phyloP scores from a whole-genome alignment of 2,329 filamentous ascomycete genomes.

The Colletotrichum theobromicola region DNA sequence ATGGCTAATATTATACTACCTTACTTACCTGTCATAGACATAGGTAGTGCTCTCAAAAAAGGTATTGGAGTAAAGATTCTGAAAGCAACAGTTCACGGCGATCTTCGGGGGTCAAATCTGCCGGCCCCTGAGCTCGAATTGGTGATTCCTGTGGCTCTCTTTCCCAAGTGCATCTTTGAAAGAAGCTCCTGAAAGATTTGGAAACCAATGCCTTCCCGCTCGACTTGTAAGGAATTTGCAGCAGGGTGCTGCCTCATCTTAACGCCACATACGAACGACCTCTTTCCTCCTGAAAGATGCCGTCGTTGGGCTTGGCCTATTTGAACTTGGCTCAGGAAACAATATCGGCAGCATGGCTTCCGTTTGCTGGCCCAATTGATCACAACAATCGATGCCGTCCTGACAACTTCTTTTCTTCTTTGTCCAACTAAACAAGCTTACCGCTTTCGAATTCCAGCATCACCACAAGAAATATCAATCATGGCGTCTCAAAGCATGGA shows the following conservation, averaged over 20 bases:
- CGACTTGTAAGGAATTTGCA: neutral
- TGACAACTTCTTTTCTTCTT: neutral
- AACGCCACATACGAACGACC: accelerated
- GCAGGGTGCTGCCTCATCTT: neutral
- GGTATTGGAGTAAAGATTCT: neutral
- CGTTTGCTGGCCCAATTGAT: no score
- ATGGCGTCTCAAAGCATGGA: neutral
- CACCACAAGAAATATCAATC: neutral
- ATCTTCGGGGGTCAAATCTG: neutral
- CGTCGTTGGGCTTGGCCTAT: neutral
- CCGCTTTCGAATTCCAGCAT: neutral
- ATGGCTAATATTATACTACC: neutral
- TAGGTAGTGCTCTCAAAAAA: neutral
- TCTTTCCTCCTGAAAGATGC: neutral
- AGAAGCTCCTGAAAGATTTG: neutral
- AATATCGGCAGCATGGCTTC: no score
- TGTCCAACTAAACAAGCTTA: neutral
- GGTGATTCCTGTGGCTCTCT: neutral
- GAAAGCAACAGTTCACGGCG: neutral
- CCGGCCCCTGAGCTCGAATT: neutral
- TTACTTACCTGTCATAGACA: neutral
- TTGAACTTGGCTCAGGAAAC: no score
- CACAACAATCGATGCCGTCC: no score
- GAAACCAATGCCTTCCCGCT: neutral
- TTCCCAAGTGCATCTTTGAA: neutral